A percentile compares a stretch with the other conserved stretches of the same genome.
Evolutionary conservation across 495 filamentous ascomycete genomes (phyloP).

Genomic region (Penicillium antarcticum): DNA sequence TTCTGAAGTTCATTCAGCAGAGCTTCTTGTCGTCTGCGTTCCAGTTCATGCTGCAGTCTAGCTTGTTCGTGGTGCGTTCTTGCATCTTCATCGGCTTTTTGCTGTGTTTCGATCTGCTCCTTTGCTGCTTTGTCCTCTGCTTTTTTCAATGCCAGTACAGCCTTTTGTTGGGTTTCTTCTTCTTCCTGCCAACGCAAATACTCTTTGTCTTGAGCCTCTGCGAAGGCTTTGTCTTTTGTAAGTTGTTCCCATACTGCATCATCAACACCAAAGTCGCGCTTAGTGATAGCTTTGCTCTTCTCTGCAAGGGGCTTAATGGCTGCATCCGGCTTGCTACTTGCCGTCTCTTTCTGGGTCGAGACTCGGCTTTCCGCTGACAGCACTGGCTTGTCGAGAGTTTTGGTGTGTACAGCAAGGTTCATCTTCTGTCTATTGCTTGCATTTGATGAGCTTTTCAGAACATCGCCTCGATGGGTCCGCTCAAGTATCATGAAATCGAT

Average conservation of each 20-base stretch:
- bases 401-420: not conserved
- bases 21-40: constrained; percentile 26
- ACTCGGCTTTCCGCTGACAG: not conserved
- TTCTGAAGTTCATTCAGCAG: constrained; percentile 24
- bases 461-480: constrained; percentile 5
- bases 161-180: constrained; percentile 1
- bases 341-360: not conserved
- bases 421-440: not conserved
- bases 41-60: constrained; percentile 27
- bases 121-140: constrained; percentile 11
- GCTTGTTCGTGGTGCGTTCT: constrained; percentile 30
- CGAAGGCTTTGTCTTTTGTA: constrained; percentile 41
- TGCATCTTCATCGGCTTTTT: constrained; percentile 20
- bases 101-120: constrained; percentile 7
- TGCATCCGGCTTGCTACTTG: not conserved
- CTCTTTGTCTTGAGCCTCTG: constrained; percentile 18
- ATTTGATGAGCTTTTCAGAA: not conserved
- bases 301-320: not conserved
- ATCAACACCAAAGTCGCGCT: constrained; percentile 54
- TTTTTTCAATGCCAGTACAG: constrained; percentile 4
- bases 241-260: constrained; percentile 62
- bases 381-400: not conserved
- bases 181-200: constrained; percentile 2
- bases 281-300: constrained; percentile 4
- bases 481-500: constrained; percentile 47